Evolutionary conservation across 306 rosid species (phyloP).

Genomic region (Betula pendula): DNA sequence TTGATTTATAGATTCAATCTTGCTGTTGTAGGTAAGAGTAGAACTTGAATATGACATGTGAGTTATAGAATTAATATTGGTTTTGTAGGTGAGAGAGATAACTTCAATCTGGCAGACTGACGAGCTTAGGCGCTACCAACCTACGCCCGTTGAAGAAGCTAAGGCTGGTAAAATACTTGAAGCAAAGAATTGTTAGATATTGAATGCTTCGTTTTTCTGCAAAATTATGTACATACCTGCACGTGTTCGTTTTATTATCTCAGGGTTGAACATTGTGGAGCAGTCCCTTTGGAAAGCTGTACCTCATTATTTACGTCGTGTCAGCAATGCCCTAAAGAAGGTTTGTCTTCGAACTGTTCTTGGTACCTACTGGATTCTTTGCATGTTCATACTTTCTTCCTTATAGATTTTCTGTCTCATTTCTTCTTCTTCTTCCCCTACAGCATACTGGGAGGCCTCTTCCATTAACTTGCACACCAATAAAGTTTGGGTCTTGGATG

Average conservation of each 20-base stretch:
- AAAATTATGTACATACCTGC: constrained; percentile 3
- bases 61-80: constrained; percentile 8
- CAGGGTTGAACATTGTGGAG: constrained; percentile 94
- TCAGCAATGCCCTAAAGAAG: constrained; percentile 95
- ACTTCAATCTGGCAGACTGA: constrained; percentile 99
- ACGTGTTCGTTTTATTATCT: constrained; percentile 26
- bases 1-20: background rate
- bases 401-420: background rate
- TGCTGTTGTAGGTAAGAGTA: constrained; percentile 68
- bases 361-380: constrained; percentile 27
- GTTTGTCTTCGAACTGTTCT: constrained; percentile 38
- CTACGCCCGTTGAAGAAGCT: constrained; percentile 97
- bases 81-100: constrained; percentile 86
- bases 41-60: constrained; percentile 77
- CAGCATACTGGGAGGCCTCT: constrained; percentile 95
- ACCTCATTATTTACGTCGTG: constrained; percentile 93
- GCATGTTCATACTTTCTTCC: background rate
- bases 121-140: constrained; percentile 87
- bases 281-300: constrained; percentile 97
- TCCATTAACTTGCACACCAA: constrained; percentile 90
- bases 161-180: constrained; percentile 68
- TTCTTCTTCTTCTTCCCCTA: constrained; percentile 20
- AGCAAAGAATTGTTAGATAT: constrained; percentile 23
- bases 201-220: constrained; percentile 12
- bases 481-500: constrained; percentile 97